Conservation (phyloP, 345 rosid genomes). For the Heritiera littoralis region DNA sequence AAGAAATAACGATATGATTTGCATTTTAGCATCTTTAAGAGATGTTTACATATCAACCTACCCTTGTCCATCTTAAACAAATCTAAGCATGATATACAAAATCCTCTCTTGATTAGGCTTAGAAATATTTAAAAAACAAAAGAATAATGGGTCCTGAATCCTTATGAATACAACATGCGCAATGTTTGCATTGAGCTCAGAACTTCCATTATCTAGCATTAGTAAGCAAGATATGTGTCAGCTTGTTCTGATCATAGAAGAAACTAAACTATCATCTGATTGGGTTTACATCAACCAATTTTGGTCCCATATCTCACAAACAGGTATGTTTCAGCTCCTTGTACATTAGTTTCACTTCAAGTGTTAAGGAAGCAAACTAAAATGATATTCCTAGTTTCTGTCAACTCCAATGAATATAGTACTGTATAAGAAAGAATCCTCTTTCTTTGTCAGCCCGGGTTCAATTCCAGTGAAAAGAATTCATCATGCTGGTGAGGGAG, state of each 20-base stretch:
- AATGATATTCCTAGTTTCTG: constrained; percentile 16
- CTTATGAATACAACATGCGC: neutral
- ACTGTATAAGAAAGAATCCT: too few relatives aligned
- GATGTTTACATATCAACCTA: neutral
- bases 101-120: neutral
- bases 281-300: neutral
- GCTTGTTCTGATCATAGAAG: neutral
- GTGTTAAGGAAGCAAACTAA: constrained; percentile 20
- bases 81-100: neutral
- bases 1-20: neutral
- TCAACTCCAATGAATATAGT: neutral
- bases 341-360: constrained; percentile 2
- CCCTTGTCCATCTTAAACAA: neutral
- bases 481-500: too few relatives aligned
- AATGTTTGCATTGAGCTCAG: neutral
- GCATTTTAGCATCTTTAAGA: neutral
- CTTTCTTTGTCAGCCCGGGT: too few relatives aligned
- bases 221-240: neutral
- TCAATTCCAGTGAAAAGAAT: too few relatives aligned
- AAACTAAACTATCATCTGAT: constrained; percentile 9
- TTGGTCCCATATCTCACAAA: constrained; percentile 17
- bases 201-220: neutral
- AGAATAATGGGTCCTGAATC: neutral
- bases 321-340: constrained; percentile 7
- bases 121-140: too few relatives aligned